These are phyloP conservation scores for Saraca asoca DNA, from an alignment of 331 rosid genomes.

Conservation along the genomic window DNA sequence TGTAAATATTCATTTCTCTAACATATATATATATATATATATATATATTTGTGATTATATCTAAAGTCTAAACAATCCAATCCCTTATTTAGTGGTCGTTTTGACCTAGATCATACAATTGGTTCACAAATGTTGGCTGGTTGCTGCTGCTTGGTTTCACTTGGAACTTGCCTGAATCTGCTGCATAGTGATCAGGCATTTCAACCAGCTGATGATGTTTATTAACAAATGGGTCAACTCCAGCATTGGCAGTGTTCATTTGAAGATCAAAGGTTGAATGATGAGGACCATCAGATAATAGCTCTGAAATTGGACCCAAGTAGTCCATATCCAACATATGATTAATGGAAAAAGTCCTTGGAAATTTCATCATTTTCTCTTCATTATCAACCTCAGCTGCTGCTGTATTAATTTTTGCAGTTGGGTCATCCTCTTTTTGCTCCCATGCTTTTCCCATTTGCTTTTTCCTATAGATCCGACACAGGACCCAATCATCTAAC, in stretches of 20 bases:
- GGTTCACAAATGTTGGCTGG: slow-evolving; percentile 52
- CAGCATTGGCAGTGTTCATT: slow-evolving; percentile 44
- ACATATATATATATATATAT: too few relatives aligned
- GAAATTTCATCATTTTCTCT: slow-evolving; percentile 59
- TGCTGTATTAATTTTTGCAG: slow-evolving; percentile 32
- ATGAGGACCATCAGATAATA: slow-evolving; percentile 56
- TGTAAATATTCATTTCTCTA: too few relatives aligned
- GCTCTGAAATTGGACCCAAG: slow-evolving; percentile 76
- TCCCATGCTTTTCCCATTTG: slow-evolving; percentile 54
- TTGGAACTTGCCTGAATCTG: slow-evolving; percentile 50
- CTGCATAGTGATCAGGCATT: slow-evolving; percentile 42
- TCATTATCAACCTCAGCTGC: slow-evolving; percentile 39
- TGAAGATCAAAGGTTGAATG: slow-evolving; percentile 56
- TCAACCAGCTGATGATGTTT: slow-evolving; percentile 42
- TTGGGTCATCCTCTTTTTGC: slow-evolving; percentile 45
- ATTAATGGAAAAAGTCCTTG: slow-evolving; percentile 65
- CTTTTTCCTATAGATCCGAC: slow-evolving; percentile 92
- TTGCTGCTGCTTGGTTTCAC: slow-evolving; percentile 52
- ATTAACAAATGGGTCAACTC: slow-evolving; percentile 43
- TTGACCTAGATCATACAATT: not conserved
- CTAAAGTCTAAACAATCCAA: slow-evolving; percentile 33
- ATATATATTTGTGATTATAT: slow-evolving; percentile 11
- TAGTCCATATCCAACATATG: slow-evolving; percentile 76
- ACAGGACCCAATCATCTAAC: slow-evolving; percentile 97
- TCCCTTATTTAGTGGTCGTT: slow-evolving; percentile 34